Evolutionary conservation across 768 basidiomycete species (phyloP).

Genomic region (Epithele typhae): DNA sequence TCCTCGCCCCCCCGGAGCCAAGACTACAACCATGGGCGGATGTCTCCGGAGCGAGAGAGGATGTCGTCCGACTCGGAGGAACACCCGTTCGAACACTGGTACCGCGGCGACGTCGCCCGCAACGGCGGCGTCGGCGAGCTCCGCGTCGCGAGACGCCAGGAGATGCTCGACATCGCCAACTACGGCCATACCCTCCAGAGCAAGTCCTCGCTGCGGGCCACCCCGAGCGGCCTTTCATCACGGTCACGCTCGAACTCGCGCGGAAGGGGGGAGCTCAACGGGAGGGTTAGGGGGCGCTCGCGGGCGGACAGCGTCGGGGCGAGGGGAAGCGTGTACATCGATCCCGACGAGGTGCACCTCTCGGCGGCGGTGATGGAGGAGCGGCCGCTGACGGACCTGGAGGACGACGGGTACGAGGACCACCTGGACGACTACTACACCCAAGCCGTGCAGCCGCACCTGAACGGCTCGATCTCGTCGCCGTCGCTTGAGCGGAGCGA

Average conservation of each 20-base stretch:
- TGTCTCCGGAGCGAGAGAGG: constrained; percentile 27
- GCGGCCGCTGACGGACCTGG: constrained; percentile 69
- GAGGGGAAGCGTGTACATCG: constrained; percentile 64
- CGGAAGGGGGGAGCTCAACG: constrained; percentile 17
- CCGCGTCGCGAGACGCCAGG: constrained; percentile 65
- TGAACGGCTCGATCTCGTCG: constrained; percentile 18
- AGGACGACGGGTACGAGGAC: constrained; percentile 35
- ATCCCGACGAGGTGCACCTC: constrained; percentile 45
- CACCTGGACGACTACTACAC: constrained; percentile 29
- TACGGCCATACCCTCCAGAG: constrained; percentile 61
- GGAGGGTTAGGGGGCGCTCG: constrained; percentile 33
- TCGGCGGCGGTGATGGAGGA: constrained; percentile 68
- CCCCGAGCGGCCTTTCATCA: constrained; percentile 9
- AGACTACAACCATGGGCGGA: constrained; percentile 20
- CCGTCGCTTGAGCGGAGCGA: constrained; percentile 21
- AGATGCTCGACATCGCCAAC: constrained; percentile 87
- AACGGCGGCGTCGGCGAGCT: constrained; percentile 89
- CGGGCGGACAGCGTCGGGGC: constrained; percentile 63
- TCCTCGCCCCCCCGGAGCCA: constrained; percentile 41
- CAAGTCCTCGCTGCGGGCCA: constrained; percentile 14
- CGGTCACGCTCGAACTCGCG: constrained; percentile 25
- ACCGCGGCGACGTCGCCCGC: constrained; percentile 79
- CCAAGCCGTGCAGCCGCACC: constrained; percentile 10
- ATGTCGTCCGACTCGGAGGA: constrained; percentile 75
- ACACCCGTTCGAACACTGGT: constrained; percentile 86